Evolutionary conservation across 2,329 filamentous ascomycete genomes (phyloP), one percentile per base, ranked within the genome.

Genomic region (Pseudogymnoascus sp.): DNA sequence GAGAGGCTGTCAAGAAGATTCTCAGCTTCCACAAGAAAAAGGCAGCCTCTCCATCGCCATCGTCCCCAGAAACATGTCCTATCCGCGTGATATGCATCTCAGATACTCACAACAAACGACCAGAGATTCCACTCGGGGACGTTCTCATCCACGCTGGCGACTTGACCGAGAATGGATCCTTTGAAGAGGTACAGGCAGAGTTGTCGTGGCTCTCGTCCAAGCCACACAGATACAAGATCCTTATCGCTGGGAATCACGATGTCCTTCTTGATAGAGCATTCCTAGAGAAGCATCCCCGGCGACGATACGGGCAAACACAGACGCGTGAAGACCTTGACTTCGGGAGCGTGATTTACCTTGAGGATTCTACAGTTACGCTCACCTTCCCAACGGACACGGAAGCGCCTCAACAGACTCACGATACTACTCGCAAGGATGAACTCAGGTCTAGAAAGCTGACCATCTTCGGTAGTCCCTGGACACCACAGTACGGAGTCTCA

Each of bases 131-230:
- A 0, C 76, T 82, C 10, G 93, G 92, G 63, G 92, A 97, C 74
- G 79, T 97, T 24, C 83, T 97, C 59, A 89, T 97, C 69, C 93
- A 97, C 72, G 90, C 91, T 1, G 93, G 93, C 37, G 93, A 97
- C 76, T 79, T 96, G 70, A 88, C 87, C 62, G 86, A 91, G 68
- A 78, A 79, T 19, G 93, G 93, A 42, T 88, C 85, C 7, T 81
- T 85, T 0, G 78, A 79, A 11, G 88, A 91, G 66, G 86, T 97
- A 62, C 91, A 96, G 77, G 79, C 77, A 16, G 88, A 95, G 70
- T 80, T 97, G 47, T 84, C 96, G 77, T 97, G 91, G 91, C 80
- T 97, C 13, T 82, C 80, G 56, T 78, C 79, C 3, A 82, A 92
- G 7, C 89, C 90, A 0, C 91, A 96, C 72, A 76, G 77, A 37